phyloP scores from a whole-genome alignment of 106 monocot species.

The Posidonia australis region DNA sequence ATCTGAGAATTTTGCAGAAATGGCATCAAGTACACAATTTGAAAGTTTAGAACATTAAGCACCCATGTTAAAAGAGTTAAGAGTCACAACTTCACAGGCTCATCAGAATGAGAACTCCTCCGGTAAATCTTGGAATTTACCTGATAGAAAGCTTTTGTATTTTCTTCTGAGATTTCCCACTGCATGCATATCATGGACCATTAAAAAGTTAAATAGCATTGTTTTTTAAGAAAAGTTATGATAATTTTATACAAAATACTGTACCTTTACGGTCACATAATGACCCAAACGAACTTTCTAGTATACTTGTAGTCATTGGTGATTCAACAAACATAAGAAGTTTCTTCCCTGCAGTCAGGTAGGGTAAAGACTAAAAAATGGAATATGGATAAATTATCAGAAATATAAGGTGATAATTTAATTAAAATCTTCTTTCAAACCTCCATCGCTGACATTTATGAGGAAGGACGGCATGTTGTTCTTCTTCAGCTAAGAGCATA shows the following conservation, averaged over 20 bases:
- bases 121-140: slow-evolving; percentile 4
- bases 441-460: slow-evolving; percentile 49
- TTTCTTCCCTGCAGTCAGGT: slow-evolving; percentile 33
- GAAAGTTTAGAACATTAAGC: neutral
- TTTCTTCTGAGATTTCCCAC: slow-evolving; percentile 7
- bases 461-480: slow-evolving; percentile 48
- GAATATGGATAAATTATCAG: neutral
- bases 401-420: neutral
- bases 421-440: neutral
- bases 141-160: neutral
- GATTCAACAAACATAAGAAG: slow-evolving; percentile 30
- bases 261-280: slow-evolving; percentile 47
- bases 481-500: slow-evolving; percentile 47
- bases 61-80: neutral
- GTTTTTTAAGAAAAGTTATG: neutral
- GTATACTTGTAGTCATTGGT: slow-evolving; percentile 26
- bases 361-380: neutral
- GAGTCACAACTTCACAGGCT: neutral
- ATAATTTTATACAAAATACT: neutral
- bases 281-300: slow-evolving; percentile 16
- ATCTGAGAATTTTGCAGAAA: neutral
- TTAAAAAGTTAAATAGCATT: neutral
- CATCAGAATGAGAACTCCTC: slow-evolving; percentile 6
- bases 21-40: neutral
- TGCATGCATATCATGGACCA: neutral